Conservation (phyloP, 2,329 filamentous ascomycete species). For the Stenocarpella maydis region DNA sequence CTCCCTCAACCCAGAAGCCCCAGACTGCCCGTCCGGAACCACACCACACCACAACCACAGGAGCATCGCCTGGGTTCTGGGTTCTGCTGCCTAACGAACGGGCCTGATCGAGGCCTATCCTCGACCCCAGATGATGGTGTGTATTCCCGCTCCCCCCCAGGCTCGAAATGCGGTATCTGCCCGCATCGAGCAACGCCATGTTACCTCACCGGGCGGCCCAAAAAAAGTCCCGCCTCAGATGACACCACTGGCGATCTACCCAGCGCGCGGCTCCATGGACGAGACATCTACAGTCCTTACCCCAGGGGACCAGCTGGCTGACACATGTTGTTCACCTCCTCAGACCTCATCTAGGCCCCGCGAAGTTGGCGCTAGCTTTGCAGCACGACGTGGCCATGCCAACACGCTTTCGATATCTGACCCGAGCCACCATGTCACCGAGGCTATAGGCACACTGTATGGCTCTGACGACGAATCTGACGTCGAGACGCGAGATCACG, state of each 20-base stretch:
- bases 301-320: conserved; percentile 31
- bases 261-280: not conserved
- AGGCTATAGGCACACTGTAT: conserved; percentile 91
- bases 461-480: conserved; percentile 73
- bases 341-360: conserved; percentile 67
- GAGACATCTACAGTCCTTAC: not conserved
- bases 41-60: conserved; percentile 31
- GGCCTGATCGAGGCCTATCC: conserved; percentile 47
- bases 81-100: conserved; percentile 37
- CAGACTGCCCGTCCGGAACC: conserved; percentile 19
- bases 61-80: conserved; percentile 38
- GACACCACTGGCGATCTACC: not conserved
- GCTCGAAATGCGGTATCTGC: not conserved
- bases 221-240: not conserved
- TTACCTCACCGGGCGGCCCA: conserved; percentile 9
- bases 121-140: conserved; percentile 59
- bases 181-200: not conserved
- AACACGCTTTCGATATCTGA: conserved; percentile 78
- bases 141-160: conserved; percentile 45
- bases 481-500: conserved; percentile 50
- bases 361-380: conserved; percentile 65
- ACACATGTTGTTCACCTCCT: conserved; percentile 27
- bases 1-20: conserved; percentile 13
- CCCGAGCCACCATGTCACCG: conserved; percentile 91
- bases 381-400: conserved; percentile 65